These are phyloP conservation scores for Russula lepida DNA, from an alignment of 768 basidiomycete species.

Conservation along the genomic window DNA sequence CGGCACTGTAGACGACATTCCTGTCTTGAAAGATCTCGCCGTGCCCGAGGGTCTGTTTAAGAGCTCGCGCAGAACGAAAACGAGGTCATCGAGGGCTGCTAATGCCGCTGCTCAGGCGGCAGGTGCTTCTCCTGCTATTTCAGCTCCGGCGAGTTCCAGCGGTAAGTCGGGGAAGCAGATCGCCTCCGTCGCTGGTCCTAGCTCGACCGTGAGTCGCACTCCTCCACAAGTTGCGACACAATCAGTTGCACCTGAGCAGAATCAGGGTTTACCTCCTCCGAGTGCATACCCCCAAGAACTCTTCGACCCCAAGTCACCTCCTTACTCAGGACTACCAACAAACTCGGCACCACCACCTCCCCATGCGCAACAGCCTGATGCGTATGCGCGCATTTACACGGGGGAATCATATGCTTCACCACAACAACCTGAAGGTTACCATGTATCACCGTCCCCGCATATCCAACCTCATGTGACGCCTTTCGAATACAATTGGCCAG, in stretches of 20 bases:
- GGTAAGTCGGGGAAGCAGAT: background rate
- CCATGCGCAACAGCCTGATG: constrained; percentile 6
- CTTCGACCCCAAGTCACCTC: background rate
- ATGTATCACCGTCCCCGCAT: constrained; percentile 6
- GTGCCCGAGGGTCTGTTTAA: constrained; percentile 75
- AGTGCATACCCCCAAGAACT: constrained; percentile 7
- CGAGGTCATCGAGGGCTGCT: constrained; percentile 32
- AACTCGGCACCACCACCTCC: background rate
- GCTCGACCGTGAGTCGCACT: constrained; percentile 5
- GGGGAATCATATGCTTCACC: constrained; percentile 4
- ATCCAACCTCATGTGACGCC: background rate
- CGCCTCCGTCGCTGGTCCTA: constrained; percentile 6
- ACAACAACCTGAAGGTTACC: constrained; percentile 3
- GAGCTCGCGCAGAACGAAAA: constrained; percentile 65
- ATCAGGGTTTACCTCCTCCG: background rate
- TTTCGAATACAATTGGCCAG: constrained; percentile 10
- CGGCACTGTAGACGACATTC: constrained; percentile 62
- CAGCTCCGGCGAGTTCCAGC: background rate
- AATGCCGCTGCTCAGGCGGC: constrained; percentile 42
- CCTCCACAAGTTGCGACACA: background rate
- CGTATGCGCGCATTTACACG: constrained; percentile 5
- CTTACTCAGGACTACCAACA: background rate
- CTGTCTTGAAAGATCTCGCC: constrained; percentile 50
- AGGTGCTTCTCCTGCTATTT: constrained; percentile 23
- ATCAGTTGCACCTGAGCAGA: background rate